Evolutionary conservation across 805 yeast species (phyloP).

Genomic region (Diddensiella caesifluorescens): DNA sequence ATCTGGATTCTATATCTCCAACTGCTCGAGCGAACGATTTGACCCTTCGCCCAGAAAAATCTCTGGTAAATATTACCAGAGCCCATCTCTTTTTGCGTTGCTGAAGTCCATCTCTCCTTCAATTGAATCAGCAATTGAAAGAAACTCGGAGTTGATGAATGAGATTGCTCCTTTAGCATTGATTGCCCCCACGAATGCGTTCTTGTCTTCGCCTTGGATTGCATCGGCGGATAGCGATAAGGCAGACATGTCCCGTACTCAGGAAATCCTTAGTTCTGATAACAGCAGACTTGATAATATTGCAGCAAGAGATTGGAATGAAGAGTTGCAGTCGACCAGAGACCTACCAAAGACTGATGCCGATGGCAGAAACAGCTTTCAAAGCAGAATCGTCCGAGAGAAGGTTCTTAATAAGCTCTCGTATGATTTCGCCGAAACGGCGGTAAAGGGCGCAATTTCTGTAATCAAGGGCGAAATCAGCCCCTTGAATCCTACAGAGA

Average conservation of each 20-base stretch:
- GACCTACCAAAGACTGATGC: conserved; percentile 50
- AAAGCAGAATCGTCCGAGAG: conserved; percentile 71
- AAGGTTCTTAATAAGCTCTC: conserved; percentile 63
- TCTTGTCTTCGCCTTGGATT: conserved; percentile 74
- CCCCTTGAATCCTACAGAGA: conserved; percentile 78
- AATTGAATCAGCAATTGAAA: conserved; percentile 48
- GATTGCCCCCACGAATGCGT: conserved; percentile 51
- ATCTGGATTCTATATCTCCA: conserved; percentile 75
- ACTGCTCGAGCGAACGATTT: conserved; percentile 59
- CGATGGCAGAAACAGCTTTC: conserved; percentile 40
- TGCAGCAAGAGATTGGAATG: conserved; percentile 78
- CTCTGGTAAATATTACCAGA: conserved; percentile 32
- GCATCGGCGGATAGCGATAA: conserved; percentile 28
- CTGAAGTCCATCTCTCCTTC: conserved; percentile 60
- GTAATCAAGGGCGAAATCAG: conserved; percentile 66
- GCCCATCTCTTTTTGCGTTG: conserved; percentile 55
- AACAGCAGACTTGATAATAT: conserved; percentile 44
- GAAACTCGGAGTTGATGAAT: conserved; percentile 41
- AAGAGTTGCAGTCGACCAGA: conserved; percentile 76
- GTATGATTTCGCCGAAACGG: conserved; percentile 69
- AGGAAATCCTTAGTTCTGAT: conserved; percentile 50
- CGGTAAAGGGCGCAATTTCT: conserved; percentile 73
- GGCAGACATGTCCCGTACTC: conserved; percentile 60
- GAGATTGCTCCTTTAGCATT: conserved; percentile 27
- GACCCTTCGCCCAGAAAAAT: conserved; percentile 51